Evolutionary conservation across 768 basidiomycete genomes (phyloP), one percentile per base, ranked within the genome.

Genomic region (Russula virescens): DNA sequence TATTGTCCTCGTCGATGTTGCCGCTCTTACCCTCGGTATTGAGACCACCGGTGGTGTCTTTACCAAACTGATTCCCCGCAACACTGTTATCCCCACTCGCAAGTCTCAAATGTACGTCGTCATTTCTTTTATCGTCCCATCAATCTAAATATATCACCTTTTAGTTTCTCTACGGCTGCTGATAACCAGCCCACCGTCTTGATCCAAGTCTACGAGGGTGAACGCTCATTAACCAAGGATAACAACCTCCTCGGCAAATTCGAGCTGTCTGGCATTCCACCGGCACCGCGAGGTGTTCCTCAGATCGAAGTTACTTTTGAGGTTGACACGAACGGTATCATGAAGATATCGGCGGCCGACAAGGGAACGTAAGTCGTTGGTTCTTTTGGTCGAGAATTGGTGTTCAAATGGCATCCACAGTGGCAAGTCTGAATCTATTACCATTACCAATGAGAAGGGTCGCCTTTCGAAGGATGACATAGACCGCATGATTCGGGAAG

Each of bases 11-110:
- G 91, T 99, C 71, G 96, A 99, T 75, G 93, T 98, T 73, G 89
- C 88, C 79, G 94, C 96, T 28, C 84, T 98, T 45, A 96, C 96
- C 34, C 92, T 98, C 73, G 95, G 96, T 84, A 99, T 98, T 69
- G 96, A 98, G 83, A 98, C 95, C 70, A 96, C 95, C 43, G 94
- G 96, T 71, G 94, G 94, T 74, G 94, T 98, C 69, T 92, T 98
- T 82, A 98, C 94, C 68, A 97, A 96, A 77, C 83, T 99, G 71
- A 98, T 99, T 71, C 83, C 93, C 64, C 89, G 96, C 70, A 98
- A 98, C 86, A 98, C 96, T 47, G 93, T 96, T 72, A 94, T 98
- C 73, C 96, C 96, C 63, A 98, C 95, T 70, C 89, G 90, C 81
- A 98, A 98, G 82, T 86, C 86, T 65, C 94, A 98, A 78, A 96